Base-by-base conservation (phyloP, 495 filamentous ascomycete species). In the Arthonia radiata region DNA sequence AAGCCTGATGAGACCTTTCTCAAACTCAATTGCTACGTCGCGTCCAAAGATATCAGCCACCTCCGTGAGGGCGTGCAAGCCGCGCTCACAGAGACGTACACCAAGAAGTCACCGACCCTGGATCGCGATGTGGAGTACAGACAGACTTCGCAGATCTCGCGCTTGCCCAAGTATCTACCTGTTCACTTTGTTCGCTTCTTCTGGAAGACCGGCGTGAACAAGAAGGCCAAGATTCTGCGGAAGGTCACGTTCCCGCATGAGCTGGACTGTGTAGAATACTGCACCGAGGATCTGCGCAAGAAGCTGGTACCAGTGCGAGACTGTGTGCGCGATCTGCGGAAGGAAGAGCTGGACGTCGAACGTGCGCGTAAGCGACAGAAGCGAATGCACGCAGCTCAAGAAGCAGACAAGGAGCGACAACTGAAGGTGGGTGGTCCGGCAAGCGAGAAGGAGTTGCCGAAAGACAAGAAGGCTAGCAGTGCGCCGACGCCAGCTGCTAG, bases 161-260 rank as follows among this genome's bases (percentile, higher is more conserved):
- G 83, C 5, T 47, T 94, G 31, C 86, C 86, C 8, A 92, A 89
- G 43, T 92, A 97, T 35, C 59, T 97, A 16, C 83, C 86, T 9
- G 81, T 94, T 4, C 86, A 97, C 43, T 92, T 97, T 43, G 76
- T 97, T 33, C 80, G 86, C 33, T 97, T 97, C 53, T 92, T 77
- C 56, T 97, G 89, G 89, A 82, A 89, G 44, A 62, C 71, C 12
- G 76, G 82, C 31, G 76, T 74, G 5, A 68, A 83, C 44, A 94
- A 94, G 60, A 97, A 97, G 55, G 79, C 82, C 29, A 97, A 97
- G 63, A 97, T 97, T 41, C 81, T 97, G 81, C 74, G 81, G 37
- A 97, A 93, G 48, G 86, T 97, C 24, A 80, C 77, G 0, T 97
- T 97, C 47, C 83, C 82, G 11, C 64, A 69, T 25, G 89, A 97